These are phyloP conservation scores for Venturia oleaginea DNA, from an alignment of 2,329 filamentous ascomycete genomes.

Conservation along the genomic window DNA sequence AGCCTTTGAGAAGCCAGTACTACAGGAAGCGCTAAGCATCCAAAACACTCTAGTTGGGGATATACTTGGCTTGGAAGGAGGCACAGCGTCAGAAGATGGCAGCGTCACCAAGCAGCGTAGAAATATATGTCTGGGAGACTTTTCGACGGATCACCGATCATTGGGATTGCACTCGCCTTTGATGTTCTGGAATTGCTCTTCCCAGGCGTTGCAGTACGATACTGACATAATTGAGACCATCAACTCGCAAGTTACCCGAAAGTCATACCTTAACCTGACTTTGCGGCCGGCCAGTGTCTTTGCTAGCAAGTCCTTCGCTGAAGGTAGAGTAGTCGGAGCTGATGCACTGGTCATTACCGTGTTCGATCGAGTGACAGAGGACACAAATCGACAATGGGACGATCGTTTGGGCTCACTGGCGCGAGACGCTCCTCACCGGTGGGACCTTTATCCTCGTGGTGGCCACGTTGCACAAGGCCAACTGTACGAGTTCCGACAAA, in stretches of 20 bases:
- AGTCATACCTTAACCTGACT: constrained; percentile 63
- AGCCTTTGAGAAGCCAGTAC: constrained; percentile 56
- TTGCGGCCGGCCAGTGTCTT: constrained; percentile 72
- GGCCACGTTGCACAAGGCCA: constrained; percentile 47
- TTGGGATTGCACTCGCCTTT: constrained; percentile 80
- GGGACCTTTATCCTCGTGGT: constrained; percentile 56
- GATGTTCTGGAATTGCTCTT: constrained; percentile 67
- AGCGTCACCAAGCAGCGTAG: not conserved
- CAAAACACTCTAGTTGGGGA: constrained; percentile 54
- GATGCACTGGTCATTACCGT: constrained; percentile 73
- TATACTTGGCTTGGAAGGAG: not conserved
- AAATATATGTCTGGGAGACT: not conserved
- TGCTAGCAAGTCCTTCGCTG: constrained; percentile 67
- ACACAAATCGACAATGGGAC: constrained; percentile 58
- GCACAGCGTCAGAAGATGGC: not conserved
- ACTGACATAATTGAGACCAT: constrained; percentile 58
- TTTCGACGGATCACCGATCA: constrained; percentile 19
- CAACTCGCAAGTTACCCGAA: constrained; percentile 52
- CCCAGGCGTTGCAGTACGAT: constrained; percentile 51
- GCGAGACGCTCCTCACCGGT: constrained; percentile 41
- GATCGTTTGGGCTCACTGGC: constrained; percentile 47
- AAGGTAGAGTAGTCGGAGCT: constrained; percentile 57
- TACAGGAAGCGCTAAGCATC: constrained; percentile 58
- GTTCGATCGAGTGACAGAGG: constrained; percentile 57
- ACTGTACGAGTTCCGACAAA: constrained; percentile 71